Evolutionary conservation across 2,329 filamentous ascomycete genomes (phyloP), one percentile per base, ranked within the genome.

Genomic region (Alternaria atra): DNA sequence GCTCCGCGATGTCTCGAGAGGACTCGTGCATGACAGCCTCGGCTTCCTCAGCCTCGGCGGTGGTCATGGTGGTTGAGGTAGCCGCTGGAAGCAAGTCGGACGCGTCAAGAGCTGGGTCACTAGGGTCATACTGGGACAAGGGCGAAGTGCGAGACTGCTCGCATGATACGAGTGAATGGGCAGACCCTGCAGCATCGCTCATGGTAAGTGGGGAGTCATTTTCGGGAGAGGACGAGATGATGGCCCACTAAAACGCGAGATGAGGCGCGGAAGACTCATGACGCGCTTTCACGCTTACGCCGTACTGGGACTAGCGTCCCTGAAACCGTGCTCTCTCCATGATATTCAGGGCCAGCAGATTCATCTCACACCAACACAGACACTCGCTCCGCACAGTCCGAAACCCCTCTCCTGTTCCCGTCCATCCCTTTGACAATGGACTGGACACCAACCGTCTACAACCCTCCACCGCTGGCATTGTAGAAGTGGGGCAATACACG

Each of bases 171-270:
- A 58, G 55, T 67, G 67, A 64, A 65, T 62, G 56, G 57, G 52
- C 40, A 37, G 63, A 52, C 47, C 54, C 57, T 56, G 66, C 52
- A 58, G 61, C 67, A 56, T 58, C 58, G 61, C 67, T 71, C 73
- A 75, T 74, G 61, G 62, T 66, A 60, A 32, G 53, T 46, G 66
- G 63, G 59, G 58, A 60, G 65, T 58, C 71, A 72, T 72, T 13
- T 44, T 44, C 29, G 43, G 46, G 46, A 37, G 48, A 43, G 57
- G 37, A 32, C 25, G 51, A 48, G 25, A 58, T 52, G 60, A 47
- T 52, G 53, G 47, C 57, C 40, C 54, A 46, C 53, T 55, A 63
- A 64, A 60, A 62, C 44, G 61, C 61, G 62, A 52, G 27, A 42
- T 55, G 60, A 65, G 60, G 65, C 52, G 40, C 47, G 20, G 46